Base-by-base conservation (phyloP, 208 protist genomes). In the Trypanosomatidae sp. region DNA sequence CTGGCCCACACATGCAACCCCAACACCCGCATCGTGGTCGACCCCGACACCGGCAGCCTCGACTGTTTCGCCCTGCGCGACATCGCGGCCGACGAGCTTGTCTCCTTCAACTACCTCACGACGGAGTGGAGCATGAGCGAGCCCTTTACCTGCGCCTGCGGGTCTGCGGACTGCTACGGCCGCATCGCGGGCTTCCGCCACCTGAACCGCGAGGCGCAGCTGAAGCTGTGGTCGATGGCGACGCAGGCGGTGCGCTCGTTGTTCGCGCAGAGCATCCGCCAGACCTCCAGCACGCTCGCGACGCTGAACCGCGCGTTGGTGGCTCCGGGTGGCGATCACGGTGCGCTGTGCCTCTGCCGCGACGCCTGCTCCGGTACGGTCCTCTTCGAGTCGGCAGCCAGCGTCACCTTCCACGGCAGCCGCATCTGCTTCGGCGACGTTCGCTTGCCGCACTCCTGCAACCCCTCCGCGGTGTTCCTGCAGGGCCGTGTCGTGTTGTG, bases 121-220 rank as follows among this genome's bases (percentile, higher is more conserved):
- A 93, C 92, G 56, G 92, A 97, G 87, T 97, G 89, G 89, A 84
- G 92, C 73, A 94, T 97, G 90, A 83, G 86, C 36, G 76, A 74
- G 69, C 89, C 92, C 7, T 97, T 97, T 78, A 66, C 44, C 6
- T 97, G 92, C 56, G 74, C 59, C 10, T 97, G 92, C 73, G 87
- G 87, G 71, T 79, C 59, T 69, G 53, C 64, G 28, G 39, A 66
- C 13, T 96, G 91, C 79, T 81, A 80, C 77, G 76, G 81, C 56
- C 71, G 80, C 56, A 94, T 96, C 56, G 79, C 80, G 52, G 91
- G 91, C 25, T 96, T 91, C 74, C 79, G 84, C 46, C 80, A 93
- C 66, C 77, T 94, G 39, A 73, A 79, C 46, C 74, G 71, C 12
- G 69, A 76, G 47, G 74, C 72, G 17, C 89, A 94, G 73, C 75